phyloP scores from a whole-genome alignment of 139 green algal genomes.

The Monoraphidium neglectum region DNA sequence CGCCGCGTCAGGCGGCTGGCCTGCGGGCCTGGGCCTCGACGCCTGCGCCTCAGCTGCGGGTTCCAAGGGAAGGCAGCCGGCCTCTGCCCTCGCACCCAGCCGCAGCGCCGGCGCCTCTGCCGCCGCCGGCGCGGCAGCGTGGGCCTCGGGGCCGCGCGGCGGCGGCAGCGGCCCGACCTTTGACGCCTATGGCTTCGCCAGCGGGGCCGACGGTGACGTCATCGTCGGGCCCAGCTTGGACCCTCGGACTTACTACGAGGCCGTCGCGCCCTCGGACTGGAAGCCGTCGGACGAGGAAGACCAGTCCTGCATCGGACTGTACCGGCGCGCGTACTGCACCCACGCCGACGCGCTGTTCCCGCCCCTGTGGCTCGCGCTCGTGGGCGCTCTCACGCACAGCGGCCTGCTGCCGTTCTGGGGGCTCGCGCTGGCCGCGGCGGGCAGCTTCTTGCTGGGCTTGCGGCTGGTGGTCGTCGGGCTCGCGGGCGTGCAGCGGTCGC shows the following conservation, averaged over 20 bases:
- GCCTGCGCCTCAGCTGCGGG: too few species aligned
- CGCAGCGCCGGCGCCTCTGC: too few species aligned
- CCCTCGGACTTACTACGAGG: not conserved
- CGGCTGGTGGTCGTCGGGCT: conserved; percentile 6
- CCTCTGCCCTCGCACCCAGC: too few species aligned
- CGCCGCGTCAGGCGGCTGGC: too few species aligned
- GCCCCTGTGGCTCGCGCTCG: conserved; percentile 13
- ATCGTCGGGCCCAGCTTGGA: too few species aligned
- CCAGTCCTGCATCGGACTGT: not conserved
- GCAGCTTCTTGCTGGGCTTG: conserved; percentile 12
- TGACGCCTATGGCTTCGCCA: too few species aligned
- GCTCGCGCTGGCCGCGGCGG: conserved; percentile 1
- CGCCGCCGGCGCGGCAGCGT: too few species aligned
- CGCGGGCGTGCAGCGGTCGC: not conserved
- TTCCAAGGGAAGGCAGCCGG: too few species aligned
- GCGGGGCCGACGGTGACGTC: too few species aligned
- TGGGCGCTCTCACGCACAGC: not conserved
- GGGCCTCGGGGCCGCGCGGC: too few species aligned
- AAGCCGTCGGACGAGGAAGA: not conserved
- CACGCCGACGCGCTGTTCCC: conserved; percentile 22
- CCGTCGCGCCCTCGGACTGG: not conserved
- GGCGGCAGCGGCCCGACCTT: too few species aligned
- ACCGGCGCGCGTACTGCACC: conserved; percentile 32
- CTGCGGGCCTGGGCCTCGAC: too few species aligned
- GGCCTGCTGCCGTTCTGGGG: conserved; percentile 17